Conservation (phyloP, 805 yeast genomes). For the Sugiyamaella americana region DNA sequence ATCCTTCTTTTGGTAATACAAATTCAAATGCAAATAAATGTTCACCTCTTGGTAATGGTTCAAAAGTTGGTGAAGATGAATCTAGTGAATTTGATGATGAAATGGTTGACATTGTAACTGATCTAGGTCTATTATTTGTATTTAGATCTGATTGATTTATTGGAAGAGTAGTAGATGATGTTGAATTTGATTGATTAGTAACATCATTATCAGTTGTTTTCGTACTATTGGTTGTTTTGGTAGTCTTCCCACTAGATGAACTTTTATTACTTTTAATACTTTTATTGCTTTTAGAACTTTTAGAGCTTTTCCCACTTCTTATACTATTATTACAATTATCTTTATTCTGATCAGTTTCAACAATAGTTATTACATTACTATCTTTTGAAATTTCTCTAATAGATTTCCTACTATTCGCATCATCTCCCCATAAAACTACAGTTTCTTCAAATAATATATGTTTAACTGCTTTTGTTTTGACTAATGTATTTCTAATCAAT, state of each 20-base stretch:
- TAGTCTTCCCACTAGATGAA: neutral
- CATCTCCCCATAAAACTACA: slow-evolving; percentile 23
- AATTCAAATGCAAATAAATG: slow-evolving; percentile 84
- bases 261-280: neutral
- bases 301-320: neutral
- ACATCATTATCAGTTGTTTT: neutral
- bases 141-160: neutral
- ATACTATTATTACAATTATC: neutral
- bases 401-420: too few species aligned
- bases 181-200: neutral
- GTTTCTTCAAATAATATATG: slow-evolving; percentile 27
- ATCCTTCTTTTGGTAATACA: slow-evolving; percentile 65
- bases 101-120: neutral
- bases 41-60: slow-evolving; percentile 46
- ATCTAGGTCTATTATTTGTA: neutral
- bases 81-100: neutral
- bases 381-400: neutral
- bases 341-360: neutral
- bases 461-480: slow-evolving; percentile 27
- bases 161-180: neutral
- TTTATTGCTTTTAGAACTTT: neutral
- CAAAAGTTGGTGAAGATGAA: neutral
- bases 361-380: neutral
- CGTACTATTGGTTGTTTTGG: neutral
- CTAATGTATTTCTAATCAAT: slow-evolving; percentile 26